Evolutionary conservation across 371 early-diverging fungal species (phyloP).

Genomic region (Mortierella sp.): DNA sequence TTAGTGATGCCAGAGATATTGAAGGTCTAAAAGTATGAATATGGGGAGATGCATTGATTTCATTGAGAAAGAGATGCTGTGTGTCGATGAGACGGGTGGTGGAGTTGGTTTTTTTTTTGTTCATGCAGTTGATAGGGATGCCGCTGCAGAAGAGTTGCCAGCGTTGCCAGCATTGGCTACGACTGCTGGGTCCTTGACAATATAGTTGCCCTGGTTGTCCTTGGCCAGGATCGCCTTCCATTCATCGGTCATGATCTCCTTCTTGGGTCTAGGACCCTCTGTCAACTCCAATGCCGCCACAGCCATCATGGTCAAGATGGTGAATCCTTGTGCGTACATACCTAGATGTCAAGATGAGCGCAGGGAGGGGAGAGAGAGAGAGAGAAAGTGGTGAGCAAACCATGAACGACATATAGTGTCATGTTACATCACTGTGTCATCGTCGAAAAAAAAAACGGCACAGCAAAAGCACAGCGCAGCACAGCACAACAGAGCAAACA

Average conservation of each 20-base stretch:
- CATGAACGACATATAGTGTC: no score
- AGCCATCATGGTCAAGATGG: constrained; percentile 51
- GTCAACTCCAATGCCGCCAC: constrained; percentile 53
- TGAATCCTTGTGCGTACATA: constrained; percentile 56
- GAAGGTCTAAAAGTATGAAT: no score
- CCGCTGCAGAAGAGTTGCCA: constrained; percentile 10
- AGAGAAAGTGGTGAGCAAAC: no score
- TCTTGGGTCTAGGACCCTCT: constrained; percentile 28
- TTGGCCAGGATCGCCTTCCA: constrained; percentile 55
- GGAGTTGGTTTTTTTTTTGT: no score
- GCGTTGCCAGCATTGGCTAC: neutral
- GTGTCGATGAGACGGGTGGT: neutral
- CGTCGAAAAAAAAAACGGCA: no score
- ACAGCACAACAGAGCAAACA: no score
- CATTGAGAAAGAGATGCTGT: no score
- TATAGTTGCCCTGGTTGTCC: constrained; percentile 45
- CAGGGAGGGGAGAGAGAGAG: neutral
- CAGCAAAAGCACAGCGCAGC: no score
- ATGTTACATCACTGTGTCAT: no score
- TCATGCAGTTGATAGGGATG: constrained; percentile 24
- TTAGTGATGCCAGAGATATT: no score
- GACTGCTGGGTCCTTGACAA: constrained; percentile 33
- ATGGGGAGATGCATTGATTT: no score
- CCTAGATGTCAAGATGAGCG: constrained; percentile 9
- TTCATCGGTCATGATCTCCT: constrained; percentile 48